These are phyloP conservation scores for Boletellus emodensis DNA, from an alignment of 768 basidiomycete genomes.

Conservation along the genomic window DNA sequence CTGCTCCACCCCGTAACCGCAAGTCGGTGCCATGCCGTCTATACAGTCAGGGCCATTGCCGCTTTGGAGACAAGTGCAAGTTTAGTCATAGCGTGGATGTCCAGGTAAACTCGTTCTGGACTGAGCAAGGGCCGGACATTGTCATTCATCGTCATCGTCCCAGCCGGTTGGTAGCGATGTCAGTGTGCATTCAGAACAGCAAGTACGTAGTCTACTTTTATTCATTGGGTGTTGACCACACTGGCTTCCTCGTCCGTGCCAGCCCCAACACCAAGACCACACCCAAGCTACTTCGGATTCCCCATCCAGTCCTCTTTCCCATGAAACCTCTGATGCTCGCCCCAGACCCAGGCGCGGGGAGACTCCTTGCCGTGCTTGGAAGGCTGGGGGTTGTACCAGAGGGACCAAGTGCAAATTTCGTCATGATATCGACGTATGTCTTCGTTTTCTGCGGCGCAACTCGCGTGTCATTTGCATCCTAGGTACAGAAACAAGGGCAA, in stretches of 20 bases:
- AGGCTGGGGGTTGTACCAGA: slow-evolving; percentile 34
- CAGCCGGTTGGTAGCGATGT: neutral
- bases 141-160: neutral
- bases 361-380: slow-evolving; percentile 32
- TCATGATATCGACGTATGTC: slow-evolving; percentile 34
- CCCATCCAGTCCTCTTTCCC: neutral
- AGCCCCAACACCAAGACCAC: neutral
- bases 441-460: neutral
- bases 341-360: slow-evolving; percentile 22
- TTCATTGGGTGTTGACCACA: neutral
- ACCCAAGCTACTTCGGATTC: neutral
- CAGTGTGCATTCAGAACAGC: neutral
- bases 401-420: slow-evolving; percentile 34
- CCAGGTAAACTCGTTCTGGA: slow-evolving; percentile 1
- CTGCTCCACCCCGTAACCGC: neutral
- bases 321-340: slow-evolving; percentile 11
- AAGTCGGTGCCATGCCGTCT: slow-evolving; percentile 18
- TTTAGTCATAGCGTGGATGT: slow-evolving; percentile 16
- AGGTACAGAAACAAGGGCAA: slow-evolving; percentile 8
- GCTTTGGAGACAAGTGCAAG: slow-evolving; percentile 24
- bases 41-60: slow-evolving; percentile 25
- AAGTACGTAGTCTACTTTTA: neutral
- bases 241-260: neutral
- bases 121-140: neutral
- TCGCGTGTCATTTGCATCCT: neutral